phyloP scores from a whole-genome alignment of 805 yeast genomes.

The Wickerhamiella brachini region DNA sequence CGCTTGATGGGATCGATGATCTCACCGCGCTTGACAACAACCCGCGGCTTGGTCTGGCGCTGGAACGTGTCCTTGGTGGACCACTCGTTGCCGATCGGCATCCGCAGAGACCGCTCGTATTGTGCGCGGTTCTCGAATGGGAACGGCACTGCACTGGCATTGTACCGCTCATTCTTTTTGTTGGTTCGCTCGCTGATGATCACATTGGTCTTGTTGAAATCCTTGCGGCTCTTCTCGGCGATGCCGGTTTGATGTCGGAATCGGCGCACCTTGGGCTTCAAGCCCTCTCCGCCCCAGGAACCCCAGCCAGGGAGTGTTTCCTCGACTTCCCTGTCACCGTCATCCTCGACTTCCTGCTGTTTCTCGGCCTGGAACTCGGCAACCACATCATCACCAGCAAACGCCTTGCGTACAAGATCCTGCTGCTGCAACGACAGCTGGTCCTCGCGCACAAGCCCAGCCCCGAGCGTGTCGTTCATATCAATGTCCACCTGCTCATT shows the following conservation, averaged over 20 bases:
- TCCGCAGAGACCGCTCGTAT: conserved; percentile 81
- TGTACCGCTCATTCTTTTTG: conserved; percentile 75
- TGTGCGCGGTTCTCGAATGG: conserved; percentile 90
- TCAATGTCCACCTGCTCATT: conserved; percentile 14
- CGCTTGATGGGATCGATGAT: conserved; percentile 82
- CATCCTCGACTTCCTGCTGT: conserved; percentile 47
- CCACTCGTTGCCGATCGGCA: conserved; percentile 99
- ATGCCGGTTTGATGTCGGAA: conserved; percentile 68
- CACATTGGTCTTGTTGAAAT: conserved; percentile 62
- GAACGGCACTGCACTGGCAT: conserved; percentile 82
- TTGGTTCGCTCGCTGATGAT: conserved; percentile 79
- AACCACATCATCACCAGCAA: conserved; percentile 94
- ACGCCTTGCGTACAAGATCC: conserved; percentile 77
- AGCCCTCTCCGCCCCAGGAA: conserved; percentile 75
- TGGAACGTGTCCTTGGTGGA: conserved; percentile 77
- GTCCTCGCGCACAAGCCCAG: conserved; percentile 13
- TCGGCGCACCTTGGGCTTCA: conserved; percentile 41
- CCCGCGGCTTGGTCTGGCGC: conserved; percentile 75
- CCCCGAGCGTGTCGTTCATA: conserved; percentile 13
- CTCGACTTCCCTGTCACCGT: conserved; percentile 79
- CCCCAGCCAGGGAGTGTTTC: conserved; percentile 96
- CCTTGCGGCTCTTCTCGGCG: conserved; percentile 59
- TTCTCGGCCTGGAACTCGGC: conserved; percentile 70
- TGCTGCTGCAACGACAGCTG: conserved; percentile 23
- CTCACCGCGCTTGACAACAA: conserved; percentile 72